A percentile compares a stretch with the other conserved stretches of the same genome.
Conservation (phyloP, 345 rosid species). For the Eucalyptus sp. region DNA sequence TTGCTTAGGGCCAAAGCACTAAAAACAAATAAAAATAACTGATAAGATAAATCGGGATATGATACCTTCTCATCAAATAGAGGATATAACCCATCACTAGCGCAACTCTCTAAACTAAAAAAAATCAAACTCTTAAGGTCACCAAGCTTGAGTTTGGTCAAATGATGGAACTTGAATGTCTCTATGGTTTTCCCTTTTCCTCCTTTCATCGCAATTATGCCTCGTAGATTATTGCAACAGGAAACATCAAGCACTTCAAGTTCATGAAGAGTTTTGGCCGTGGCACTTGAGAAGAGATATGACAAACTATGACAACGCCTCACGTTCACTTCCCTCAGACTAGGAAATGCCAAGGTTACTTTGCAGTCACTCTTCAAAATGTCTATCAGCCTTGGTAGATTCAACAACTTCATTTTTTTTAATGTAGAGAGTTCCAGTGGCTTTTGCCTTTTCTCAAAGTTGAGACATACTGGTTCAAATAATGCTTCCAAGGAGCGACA, state of each 20-base stretch:
- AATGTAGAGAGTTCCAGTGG: neutral
- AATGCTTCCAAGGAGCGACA: neutral
- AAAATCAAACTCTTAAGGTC: no score
- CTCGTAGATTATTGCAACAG: accelerated
- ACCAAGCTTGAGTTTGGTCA: no score
- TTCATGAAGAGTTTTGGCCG: no score
- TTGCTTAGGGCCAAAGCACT: no score
- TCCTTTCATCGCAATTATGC: no score
- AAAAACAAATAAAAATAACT: neutral
- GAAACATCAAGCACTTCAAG: no score
- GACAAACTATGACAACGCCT: no score
- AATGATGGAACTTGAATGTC: no score
- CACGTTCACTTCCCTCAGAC: accelerated
- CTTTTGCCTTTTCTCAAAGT: accelerated
- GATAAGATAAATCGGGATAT: neutral
- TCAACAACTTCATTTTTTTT: neutral
- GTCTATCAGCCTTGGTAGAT: neutral
- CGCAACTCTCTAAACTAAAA: accelerated
- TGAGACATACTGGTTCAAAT: accelerated
- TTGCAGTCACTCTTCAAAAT: neutral
- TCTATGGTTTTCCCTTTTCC: no score
- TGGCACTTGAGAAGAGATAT: no score
- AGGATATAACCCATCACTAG: neutral
- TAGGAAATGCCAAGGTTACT: no score
- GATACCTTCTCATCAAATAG: neutral